Base-by-base conservation (phyloP, 2,329 filamentous ascomycete genomes). In the Aspergillus sp. region DNA sequence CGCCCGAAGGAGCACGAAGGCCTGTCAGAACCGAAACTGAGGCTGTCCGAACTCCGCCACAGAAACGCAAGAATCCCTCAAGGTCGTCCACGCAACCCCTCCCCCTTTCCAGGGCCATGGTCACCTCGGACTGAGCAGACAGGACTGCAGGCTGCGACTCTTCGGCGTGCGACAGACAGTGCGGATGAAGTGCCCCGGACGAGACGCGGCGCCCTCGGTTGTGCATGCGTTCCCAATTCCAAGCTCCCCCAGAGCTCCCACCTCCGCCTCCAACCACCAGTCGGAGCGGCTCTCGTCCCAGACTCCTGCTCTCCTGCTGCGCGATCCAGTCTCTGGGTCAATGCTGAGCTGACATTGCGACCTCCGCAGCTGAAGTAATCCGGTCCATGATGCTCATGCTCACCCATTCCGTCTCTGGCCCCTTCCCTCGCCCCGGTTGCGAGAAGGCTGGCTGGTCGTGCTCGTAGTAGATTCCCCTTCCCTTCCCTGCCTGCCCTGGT, bases 311-410 rank as follows among this genome's bases (percentile, higher is more conserved):
- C 24, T 33, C 51, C 41, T 47, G 51, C 17, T 53, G 66, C 51
- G 37, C 37, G 37, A 37, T 68, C 5, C 22, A 80, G 50, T 46
- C 53, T 50, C 39, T 50, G 45, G 49, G 52, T 52, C 42, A 46
- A 48, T 51, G 58, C 58, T 57, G 54, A 60, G 54, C 53, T 53
- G 27, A 46, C 49, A 44, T 49, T 41, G 24, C 17, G 13, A 47
- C 42, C 34, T 47, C 84, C 82, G 51, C 86, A 84, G 68, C 85
- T 79, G 61, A 84, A 82, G 49, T 78, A 79, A 64, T 83, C 80
- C 49, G 24, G 30, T 58, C 55, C 46, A 54, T 51, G 37, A 58
- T 58, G 45, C 55, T 54, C 45, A 59, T 42, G 39, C 46, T 58
- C 53, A 47, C 78, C 82, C 30, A 80, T 78, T 9, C 76, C 80